A percentile compares a stretch with the other conserved stretches of the same genome.
phyloP scores from a whole-genome alignment of 2,329 filamentous ascomycete species.

The Fusarium sp. region DNA sequence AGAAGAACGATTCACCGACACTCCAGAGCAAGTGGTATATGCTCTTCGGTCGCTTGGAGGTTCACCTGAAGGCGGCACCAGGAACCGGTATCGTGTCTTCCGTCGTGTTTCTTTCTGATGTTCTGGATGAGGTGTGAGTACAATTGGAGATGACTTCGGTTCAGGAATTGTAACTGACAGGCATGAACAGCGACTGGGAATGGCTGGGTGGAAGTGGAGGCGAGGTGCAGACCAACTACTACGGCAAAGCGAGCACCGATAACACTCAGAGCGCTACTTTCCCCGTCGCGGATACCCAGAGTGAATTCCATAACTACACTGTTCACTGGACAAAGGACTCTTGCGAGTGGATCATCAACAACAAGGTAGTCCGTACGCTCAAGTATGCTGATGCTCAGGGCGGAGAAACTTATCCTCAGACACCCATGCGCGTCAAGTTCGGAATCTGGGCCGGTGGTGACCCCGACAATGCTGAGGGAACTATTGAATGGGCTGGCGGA shows the following conservation, averaged over 20 bases:
- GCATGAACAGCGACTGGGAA: constrained; percentile 73
- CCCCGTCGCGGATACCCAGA: constrained; percentile 49
- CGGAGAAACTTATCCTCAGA: constrained; percentile 73
- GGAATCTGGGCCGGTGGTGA: constrained; percentile 67
- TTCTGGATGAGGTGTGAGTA: constrained; percentile 67
- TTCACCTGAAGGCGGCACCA: constrained; percentile 78
- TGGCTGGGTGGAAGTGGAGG: constrained; percentile 77
- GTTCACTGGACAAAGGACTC: constrained; percentile 75
- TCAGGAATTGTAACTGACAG: neutral
- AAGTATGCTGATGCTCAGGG: constrained; percentile 62
- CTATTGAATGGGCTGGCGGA: constrained; percentile 78
- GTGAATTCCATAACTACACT: constrained; percentile 72
- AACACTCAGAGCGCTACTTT: constrained; percentile 48
- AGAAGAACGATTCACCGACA: constrained; percentile 69
- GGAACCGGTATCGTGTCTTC: constrained; percentile 84
- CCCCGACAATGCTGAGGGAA: constrained; percentile 66
- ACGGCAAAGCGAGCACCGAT: constrained; percentile 74
- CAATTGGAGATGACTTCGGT: neutral
- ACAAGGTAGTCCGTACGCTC: constrained; percentile 51
- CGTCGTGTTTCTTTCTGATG: constrained; percentile 81
- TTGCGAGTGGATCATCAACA: constrained; percentile 73
- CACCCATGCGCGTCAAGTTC: constrained; percentile 76
- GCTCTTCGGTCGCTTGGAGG: constrained; percentile 84
- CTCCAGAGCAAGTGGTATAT: constrained; percentile 83
- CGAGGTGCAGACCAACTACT: constrained; percentile 84